Conservation (phyloP, 306 rosid species). For the Ammopiptanthus mongolicus region DNA sequence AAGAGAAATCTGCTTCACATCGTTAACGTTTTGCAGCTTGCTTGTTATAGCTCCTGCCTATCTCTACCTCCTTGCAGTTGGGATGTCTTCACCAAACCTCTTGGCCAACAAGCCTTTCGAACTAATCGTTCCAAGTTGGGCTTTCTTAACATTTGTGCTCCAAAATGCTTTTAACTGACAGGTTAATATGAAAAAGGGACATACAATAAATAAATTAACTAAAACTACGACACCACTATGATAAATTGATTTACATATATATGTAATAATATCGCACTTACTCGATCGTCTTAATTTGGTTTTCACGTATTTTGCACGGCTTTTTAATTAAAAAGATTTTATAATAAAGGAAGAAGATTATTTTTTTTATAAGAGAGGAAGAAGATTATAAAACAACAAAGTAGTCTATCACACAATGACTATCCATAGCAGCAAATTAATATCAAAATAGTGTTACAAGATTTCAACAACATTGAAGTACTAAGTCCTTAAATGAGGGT, state of each 20-base stretch:
- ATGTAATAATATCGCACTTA: background rate
- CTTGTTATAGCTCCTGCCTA: no score
- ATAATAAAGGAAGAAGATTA: background rate
- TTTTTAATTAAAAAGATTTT: background rate
- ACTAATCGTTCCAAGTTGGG: no score
- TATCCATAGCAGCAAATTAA: background rate
- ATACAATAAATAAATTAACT: no score
- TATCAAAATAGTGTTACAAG: background rate
- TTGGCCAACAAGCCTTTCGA: no score
- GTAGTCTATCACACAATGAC: background rate
- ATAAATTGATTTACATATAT: background rate
- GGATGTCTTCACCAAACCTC: no score
- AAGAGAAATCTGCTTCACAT: no score
- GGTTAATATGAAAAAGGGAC: background rate
- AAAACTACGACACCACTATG: background rate
- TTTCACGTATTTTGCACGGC: background rate
- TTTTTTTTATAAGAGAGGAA: background rate
- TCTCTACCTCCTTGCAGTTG: no score
- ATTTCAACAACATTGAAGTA: background rate
- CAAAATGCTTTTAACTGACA: no score
- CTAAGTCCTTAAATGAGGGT: constrained; percentile 28
- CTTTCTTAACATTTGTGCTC: no score
- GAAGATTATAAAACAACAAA: background rate
- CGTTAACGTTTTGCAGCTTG: no score
- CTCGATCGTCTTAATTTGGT: background rate